These are phyloP conservation scores for Trichoderma koningii DNA, from an alignment of 2,329 filamentous ascomycete genomes.

Conservation along the genomic window DNA sequence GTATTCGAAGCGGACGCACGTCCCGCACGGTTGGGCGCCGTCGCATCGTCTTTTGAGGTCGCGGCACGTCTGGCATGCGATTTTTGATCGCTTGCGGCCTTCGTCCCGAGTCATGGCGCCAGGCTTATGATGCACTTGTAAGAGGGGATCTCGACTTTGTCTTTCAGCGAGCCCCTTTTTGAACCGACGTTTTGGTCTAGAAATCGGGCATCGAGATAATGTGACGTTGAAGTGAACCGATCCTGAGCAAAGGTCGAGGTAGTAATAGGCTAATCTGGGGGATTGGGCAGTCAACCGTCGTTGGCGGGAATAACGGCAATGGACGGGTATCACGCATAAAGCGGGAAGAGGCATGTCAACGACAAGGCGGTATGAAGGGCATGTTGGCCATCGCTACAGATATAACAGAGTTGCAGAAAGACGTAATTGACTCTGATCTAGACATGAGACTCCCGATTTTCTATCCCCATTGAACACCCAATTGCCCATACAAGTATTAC, in stretches of 20 bases:
- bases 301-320: constrained; percentile 1
- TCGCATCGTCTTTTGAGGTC: constrained; percentile 15
- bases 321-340: constrained; percentile 20
- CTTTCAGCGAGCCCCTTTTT: background rate
- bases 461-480: no score
- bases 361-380: background rate
- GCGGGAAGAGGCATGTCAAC: background rate
- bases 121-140: background rate
- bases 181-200: background rate
- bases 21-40: constrained; percentile 14
- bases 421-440: background rate
- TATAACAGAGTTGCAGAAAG: background rate
- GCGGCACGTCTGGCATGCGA: constrained; percentile 17
- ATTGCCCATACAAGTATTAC: no score
- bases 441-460: no score
- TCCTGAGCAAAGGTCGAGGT: no score
- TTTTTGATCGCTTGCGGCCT: constrained; percentile 15
- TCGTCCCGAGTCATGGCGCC: constrained; percentile 3
- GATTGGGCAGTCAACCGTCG: background rate
- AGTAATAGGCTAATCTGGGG: no score
- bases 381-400: background rate
- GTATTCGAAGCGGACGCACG: constrained; percentile 18
- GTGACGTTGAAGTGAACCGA: background rate
- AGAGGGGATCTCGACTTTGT: no score
- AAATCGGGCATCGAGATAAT: no score